Evolutionary conservation across 2,329 filamentous ascomycete genomes (phyloP), one percentile per base, ranked within the genome.

Genomic region (Ophiostoma ulmi): DNA sequence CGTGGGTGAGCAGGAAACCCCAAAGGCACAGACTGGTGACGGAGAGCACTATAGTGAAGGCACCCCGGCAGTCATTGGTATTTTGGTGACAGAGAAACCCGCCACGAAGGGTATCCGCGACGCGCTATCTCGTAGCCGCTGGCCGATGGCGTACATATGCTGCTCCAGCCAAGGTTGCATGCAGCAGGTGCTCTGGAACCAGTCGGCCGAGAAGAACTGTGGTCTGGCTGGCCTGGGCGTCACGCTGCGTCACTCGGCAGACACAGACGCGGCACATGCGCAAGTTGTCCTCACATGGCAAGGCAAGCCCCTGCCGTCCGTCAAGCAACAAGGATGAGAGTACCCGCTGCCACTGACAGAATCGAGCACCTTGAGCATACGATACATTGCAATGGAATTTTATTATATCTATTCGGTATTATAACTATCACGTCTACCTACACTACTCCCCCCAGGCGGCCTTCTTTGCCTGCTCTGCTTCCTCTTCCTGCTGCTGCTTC

Each of bases 401-500:
- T 58, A 58, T 58, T 10, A 26, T 10, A 13, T 31, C n/a, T 58
- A 8, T 66, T 39, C 6, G 38, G 38, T 39, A 31, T 31, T 31
- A 31, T 31, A 31, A 31, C 17, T 8, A 52, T 22, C 41, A 3
- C 41, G 64, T 22, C 70, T 70, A 55, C 44, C 41, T 41, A 61
- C 68, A 31, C 80, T 77, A 90, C 76, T 90, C 91, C 72, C 95
- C 90, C 95, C 95, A 98, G 36, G 97, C 84, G n/a, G 91, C 89
- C 72, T 86, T 86, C 83, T 91, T 96, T n/a, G 90, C 90, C 79
- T 85, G 87, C 78, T 94, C 91, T 44, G 88, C 87, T 76, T 90
- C 87, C 76, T 87, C 87, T 74, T 86, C 85, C 38, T 82, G 84
- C 74, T 82, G 80, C 75, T 81, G 86, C 79, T 89, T 87, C 71